These are phyloP conservation scores for Botryotinia convoluta DNA, from an alignment of 2,329 filamentous ascomycete species.

Conservation along the genomic window DNA sequence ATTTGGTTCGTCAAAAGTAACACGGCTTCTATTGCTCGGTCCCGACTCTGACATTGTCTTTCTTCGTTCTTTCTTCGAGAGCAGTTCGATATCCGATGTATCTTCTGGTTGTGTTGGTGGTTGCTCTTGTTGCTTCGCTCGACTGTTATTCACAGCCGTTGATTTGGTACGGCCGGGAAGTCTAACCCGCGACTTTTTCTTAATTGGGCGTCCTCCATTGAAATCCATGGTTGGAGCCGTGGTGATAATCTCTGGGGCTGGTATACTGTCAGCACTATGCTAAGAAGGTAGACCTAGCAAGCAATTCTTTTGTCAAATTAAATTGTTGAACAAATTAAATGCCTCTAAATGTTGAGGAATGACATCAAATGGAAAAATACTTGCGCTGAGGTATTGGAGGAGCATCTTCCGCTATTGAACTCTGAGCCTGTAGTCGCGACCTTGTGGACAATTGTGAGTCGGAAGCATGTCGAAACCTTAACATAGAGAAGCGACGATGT, in stretches of 20 bases:
- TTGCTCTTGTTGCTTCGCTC: slow-evolving; percentile 21
- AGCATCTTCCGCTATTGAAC: slow-evolving; percentile 42
- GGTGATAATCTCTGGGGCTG: slow-evolving; percentile 77
- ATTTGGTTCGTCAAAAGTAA: slow-evolving; percentile 62
- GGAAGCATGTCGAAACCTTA: slow-evolving; percentile 88
- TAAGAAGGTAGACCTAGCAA: background rate
- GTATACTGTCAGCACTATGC: slow-evolving; percentile 21
- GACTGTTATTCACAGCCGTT: slow-evolving; percentile 22
- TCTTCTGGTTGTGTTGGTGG: slow-evolving; percentile 23
- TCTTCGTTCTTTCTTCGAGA: slow-evolving; percentile 44
- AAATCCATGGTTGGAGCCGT: slow-evolving; percentile 78
- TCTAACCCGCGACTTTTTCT: slow-evolving; percentile 55
- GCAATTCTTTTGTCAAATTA: background rate
- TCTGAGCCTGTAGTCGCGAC: slow-evolving; percentile 63
- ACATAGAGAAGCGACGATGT: slow-evolving; percentile 63
- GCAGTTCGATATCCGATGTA: slow-evolving; percentile 25
- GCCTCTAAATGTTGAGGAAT: slow-evolving; percentile 3
- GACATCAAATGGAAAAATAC: slow-evolving; percentile 35
- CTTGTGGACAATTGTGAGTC: slow-evolving; percentile 81
- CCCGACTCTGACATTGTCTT: slow-evolving; percentile 41
- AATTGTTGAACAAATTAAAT: background rate
- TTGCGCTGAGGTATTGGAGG: slow-evolving; percentile 60
- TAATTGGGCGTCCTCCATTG: slow-evolving; percentile 47
- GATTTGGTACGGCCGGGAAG: slow-evolving; percentile 48
- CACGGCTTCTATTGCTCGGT: slow-evolving; percentile 41